These are phyloP conservation scores for Sporothrix protearum DNA, from an alignment of 2,329 filamentous ascomycete genomes.

Conservation along the genomic window DNA sequence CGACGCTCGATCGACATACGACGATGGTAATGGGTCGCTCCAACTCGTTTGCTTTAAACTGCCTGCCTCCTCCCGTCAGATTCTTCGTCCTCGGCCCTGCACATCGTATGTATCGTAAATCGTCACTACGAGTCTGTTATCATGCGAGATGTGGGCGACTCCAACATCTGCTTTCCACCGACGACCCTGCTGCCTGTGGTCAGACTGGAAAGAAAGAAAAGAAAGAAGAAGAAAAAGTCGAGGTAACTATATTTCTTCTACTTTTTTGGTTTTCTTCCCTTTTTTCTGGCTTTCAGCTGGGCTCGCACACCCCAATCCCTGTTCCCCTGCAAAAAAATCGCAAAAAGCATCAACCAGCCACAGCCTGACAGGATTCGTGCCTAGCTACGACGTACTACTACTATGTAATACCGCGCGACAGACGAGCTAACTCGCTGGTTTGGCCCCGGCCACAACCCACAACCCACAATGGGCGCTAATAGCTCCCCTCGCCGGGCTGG, in stretches of 20 bases:
- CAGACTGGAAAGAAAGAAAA: neutral
- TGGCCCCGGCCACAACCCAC: neutral
- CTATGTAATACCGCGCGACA: neutral
- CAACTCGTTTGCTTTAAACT: neutral
- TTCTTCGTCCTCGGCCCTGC: conserved; percentile 1
- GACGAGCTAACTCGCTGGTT: neutral
- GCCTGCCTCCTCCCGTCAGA: neutral
- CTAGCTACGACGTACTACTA: too few species aligned
- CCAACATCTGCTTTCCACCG: neutral
- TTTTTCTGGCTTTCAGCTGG: conserved; percentile 18
- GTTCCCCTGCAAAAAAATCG: neutral
- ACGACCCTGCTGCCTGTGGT: neutral
- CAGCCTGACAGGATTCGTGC: conserved; percentile 21
- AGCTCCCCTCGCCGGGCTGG: neutral
- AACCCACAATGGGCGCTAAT: conserved; percentile 1
- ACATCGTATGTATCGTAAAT: neutral
- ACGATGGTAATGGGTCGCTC: neutral
- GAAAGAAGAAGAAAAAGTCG: too few species aligned
- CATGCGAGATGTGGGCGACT: neutral
- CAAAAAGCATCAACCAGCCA: conserved; percentile 9
- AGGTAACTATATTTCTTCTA: too few species aligned
- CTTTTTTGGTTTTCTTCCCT: neutral
- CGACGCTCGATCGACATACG: conserved; percentile 3
- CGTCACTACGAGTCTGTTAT: neutral
- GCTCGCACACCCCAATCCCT: conserved; percentile 2